Conservation (phyloP, 139 green algal genomes). For the Picochlorum sp. region DNA sequence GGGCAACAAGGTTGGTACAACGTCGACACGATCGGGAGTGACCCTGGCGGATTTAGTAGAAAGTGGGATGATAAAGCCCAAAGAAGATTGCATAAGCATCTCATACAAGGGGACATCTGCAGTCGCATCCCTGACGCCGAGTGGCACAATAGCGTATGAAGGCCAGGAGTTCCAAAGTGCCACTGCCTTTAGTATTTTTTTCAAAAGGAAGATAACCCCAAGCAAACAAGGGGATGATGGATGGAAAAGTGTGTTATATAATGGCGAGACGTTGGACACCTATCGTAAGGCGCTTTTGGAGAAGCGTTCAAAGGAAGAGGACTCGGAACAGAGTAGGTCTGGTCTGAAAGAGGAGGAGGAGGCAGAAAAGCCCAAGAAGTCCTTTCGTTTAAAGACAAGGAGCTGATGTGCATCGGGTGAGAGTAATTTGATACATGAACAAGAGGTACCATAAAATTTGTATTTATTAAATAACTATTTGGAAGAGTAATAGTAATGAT, state of each 20-base stretch:
- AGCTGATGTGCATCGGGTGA: too few relatives aligned
- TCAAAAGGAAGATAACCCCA: slow-evolving; percentile 43
- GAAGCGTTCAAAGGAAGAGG: background rate
- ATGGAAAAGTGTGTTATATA: slow-evolving; percentile 50
- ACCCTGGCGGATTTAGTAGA: slow-evolving; percentile 33
- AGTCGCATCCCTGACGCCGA: slow-evolving; percentile 19
- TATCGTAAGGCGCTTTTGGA: slow-evolving; percentile 8
- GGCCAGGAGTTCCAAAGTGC: slow-evolving; percentile 29
- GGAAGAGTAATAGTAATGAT: too few relatives aligned
- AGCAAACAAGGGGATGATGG: slow-evolving; percentile 59
- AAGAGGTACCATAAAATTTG: too few relatives aligned
- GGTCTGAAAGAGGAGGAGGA: background rate
- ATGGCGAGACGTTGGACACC: slow-evolving; percentile 22
- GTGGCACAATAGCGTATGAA: slow-evolving; percentile 38
- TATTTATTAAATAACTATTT: too few relatives aligned
- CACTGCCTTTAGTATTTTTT: slow-evolving; percentile 49
- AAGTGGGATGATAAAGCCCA: slow-evolving; percentile 24
- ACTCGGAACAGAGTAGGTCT: background rate
- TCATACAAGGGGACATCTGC: slow-evolving; percentile 37
- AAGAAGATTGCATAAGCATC: slow-evolving; percentile 29
- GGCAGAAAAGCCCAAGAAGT: too few relatives aligned
- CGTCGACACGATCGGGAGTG: background rate
- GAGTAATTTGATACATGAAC: too few relatives aligned
- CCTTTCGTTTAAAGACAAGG: too few relatives aligned
- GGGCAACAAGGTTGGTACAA: background rate